A percentile compares a stretch with the other conserved stretches of the same genome.
Evolutionary conservation across 192 early-diverging fungal species (phyloP).

Genomic region (Coemansia sp.): DNA sequence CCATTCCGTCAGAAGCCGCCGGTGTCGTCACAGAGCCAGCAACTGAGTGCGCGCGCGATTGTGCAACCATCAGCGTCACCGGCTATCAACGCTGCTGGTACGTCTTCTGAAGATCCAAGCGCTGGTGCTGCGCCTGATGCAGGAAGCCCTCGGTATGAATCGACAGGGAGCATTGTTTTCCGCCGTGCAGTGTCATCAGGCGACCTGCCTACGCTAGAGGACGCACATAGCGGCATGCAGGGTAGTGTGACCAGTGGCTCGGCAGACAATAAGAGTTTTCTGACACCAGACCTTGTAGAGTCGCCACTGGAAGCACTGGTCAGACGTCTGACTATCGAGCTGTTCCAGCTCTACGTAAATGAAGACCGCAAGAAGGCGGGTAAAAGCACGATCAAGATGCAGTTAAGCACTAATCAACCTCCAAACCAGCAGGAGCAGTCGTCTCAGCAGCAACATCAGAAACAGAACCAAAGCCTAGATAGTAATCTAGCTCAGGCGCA

Average conservation of each 20-base stretch:
- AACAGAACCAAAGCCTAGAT: background rate
- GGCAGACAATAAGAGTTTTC: conserved; percentile 22
- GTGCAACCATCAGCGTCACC: background rate
- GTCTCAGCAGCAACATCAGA: background rate
- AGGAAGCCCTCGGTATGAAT: conserved; percentile 4
- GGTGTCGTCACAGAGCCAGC: background rate
- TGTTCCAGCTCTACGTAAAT: conserved; percentile 52
- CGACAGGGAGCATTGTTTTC: conserved; percentile 32
- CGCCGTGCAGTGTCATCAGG: conserved; percentile 52
- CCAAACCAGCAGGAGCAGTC: background rate
- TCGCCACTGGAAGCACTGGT: conserved; percentile 54
- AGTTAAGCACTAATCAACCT: background rate
- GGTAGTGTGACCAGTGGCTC: background rate
- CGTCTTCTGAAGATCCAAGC: background rate
- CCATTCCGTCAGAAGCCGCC: background rate
- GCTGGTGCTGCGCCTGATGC: background rate
- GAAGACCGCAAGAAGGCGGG: conserved; percentile 40
- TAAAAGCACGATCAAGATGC: background rate
- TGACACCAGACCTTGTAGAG: conserved; percentile 50
- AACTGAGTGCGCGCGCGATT: background rate
- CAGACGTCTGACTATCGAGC: conserved; percentile 49
- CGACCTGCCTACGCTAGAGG: conserved; percentile 47
- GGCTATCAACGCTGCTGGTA: background rate
- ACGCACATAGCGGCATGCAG: conserved; percentile 5
- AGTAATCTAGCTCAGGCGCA: background rate